Evolutionary conservation across 805 yeast species (phyloP).

Genomic region (Suhomyces tanzawaensis): DNA sequence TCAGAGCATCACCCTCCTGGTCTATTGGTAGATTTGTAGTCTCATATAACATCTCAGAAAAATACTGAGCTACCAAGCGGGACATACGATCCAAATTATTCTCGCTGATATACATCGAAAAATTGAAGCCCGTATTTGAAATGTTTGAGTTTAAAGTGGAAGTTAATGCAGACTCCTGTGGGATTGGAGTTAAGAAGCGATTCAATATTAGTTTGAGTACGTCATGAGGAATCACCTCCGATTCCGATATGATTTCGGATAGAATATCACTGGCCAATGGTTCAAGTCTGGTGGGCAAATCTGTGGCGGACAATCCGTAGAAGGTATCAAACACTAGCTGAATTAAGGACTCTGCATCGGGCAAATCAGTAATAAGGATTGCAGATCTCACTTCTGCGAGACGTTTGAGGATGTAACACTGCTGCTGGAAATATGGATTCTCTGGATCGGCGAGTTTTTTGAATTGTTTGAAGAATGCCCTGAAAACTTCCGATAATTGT

Average conservation of each 20-base stretch:
- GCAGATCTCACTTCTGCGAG: conserved; percentile 74
- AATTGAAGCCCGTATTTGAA: conserved; percentile 59
- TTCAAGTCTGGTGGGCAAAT: conserved; percentile 53
- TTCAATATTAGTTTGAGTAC: conserved; percentile 65
- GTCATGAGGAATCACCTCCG: conserved; percentile 57
- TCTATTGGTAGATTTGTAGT: conserved; percentile 21
- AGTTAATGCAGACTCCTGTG: conserved; percentile 20
- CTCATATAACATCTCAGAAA: conserved; percentile 71
- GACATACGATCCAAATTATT: conserved; percentile 71
- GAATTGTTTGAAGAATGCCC: conserved; percentile 63
- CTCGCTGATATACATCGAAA: conserved; percentile 67
- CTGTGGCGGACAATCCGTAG: conserved; percentile 49
- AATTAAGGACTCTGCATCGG: conserved; percentile 55
- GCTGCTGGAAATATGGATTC: conserved; percentile 60
- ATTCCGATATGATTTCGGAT: conserved; percentile 70
- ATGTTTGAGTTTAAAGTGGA: conserved; percentile 11
- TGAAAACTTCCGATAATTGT: conserved; percentile 64
- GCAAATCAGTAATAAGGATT: conserved; percentile 71
- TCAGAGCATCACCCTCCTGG: conserved; percentile 5
- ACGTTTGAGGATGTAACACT: conserved; percentile 61
- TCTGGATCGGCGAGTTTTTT: conserved; percentile 51
- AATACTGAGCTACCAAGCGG: conserved; percentile 71
- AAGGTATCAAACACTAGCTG: conserved; percentile 57
- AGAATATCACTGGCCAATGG: conserved; percentile 68
- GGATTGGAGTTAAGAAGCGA: conserved; percentile 44